Evolutionary conservation across 768 basidiomycete genomes (phyloP).

Genomic region (Kwoniella newhampshirensis): DNA sequence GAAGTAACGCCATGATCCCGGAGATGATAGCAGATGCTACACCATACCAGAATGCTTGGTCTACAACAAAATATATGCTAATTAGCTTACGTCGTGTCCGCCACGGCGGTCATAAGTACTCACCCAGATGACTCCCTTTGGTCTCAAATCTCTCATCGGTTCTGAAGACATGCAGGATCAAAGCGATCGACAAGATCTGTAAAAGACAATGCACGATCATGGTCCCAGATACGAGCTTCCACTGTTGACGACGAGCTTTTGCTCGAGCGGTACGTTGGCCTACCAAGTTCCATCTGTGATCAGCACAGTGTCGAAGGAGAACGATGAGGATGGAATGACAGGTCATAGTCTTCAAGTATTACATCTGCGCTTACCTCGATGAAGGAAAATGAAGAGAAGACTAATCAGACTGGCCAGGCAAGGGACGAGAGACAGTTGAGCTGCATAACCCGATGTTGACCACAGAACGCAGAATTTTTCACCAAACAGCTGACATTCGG

Average conservation of each 20-base stretch:
- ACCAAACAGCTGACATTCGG: constrained; percentile 49
- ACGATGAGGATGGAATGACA: neutral
- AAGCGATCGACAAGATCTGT: constrained; percentile 42
- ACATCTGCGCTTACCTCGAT: constrained; percentile 40
- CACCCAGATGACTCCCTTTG: constrained; percentile 40
- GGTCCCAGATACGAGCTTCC: constrained; percentile 50
- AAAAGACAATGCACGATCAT: constrained; percentile 49
- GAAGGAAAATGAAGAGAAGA: constrained; percentile 49
- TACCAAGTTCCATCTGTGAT: constrained; percentile 1
- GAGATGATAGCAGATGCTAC: constrained; percentile 44
- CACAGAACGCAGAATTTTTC: constrained; percentile 49
- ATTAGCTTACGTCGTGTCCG: neutral
- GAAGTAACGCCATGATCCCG: constrained; percentile 33
- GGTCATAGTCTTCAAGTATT: neutral
- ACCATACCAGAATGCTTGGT: constrained; percentile 47
- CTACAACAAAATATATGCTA: constrained; percentile 2
- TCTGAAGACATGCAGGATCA: constrained; percentile 49
- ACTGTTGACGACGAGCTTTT: constrained; percentile 43
- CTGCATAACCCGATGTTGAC: constrained; percentile 47
- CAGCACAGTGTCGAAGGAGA: neutral
- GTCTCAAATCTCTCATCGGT: constrained; percentile 48
- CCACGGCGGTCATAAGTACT: constrained; percentile 3
- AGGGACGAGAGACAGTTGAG: constrained; percentile 50
- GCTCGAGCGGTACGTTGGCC: constrained; percentile 45
- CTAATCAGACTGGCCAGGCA: constrained; percentile 44